Percentiles rank a stretch among this genome's conserved stretches.
phyloP scores from a whole-genome alignment of 768 basidiomycete genomes.

The Mycena rebaudengoi region DNA sequence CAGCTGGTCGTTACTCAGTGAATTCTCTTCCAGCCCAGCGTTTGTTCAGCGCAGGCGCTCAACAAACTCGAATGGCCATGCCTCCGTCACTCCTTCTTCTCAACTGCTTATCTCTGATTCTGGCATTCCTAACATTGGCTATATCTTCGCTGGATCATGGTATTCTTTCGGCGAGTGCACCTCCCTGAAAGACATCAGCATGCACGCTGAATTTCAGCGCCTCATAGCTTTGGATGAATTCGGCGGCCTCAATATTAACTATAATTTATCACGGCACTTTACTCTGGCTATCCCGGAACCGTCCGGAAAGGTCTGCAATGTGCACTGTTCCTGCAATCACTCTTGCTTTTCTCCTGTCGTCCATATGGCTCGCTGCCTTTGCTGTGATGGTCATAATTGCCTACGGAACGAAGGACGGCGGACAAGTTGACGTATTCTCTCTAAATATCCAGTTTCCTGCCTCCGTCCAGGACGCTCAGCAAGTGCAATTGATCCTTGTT shows the following conservation, averaged over 20 bases:
- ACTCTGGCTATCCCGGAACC: constrained; percentile 29
- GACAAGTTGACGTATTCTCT: neutral
- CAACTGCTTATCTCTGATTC: constrained; percentile 32
- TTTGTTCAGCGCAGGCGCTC: constrained; percentile 20
- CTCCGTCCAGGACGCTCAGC: neutral
- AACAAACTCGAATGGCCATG: constrained; percentile 17
- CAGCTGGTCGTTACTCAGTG: neutral
- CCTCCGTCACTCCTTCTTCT: constrained; percentile 31
- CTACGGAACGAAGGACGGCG: neutral
- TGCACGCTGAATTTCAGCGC: neutral
- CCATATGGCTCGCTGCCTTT: constrained; percentile 37
- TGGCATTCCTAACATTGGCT: constrained; percentile 28
- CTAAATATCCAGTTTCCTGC: neutral
- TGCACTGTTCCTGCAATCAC: constrained; percentile 28
- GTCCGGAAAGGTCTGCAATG: constrained; percentile 22
- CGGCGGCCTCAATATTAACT: constrained; percentile 29
- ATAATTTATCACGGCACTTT: constrained; percentile 32
- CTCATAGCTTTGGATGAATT: neutral
- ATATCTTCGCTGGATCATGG: constrained; percentile 12
- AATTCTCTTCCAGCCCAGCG: neutral
- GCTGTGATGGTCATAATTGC: constrained; percentile 36
- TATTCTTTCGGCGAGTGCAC: neutral
- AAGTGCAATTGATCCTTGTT: neutral
- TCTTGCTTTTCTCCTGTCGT: constrained; percentile 33
- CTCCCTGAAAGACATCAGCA: neutral